A percentile compares a stretch with the other conserved stretches of the same genome.
Evolutionary conservation across 2,329 filamentous ascomycete genomes (phyloP).

Genomic region (Cladosporium sp.): DNA sequence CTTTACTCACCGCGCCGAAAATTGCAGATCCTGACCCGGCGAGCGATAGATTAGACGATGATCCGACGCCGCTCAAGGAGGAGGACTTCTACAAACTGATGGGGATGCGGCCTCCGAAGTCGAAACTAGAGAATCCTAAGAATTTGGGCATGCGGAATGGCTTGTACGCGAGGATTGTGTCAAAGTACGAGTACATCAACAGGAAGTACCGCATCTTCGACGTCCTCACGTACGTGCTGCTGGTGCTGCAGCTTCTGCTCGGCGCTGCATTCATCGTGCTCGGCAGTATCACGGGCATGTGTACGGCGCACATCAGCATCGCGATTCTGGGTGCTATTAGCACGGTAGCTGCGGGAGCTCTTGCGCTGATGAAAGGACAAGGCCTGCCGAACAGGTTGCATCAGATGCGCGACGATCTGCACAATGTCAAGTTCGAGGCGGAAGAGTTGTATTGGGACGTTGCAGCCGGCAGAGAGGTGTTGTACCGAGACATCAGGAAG

Average conservation of each 20-base stretch:
- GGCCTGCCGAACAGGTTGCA: constrained; percentile 33
- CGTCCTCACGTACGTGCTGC: constrained; percentile 25
- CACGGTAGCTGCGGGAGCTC: constrained; percentile 30
- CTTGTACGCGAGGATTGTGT: constrained; percentile 23
- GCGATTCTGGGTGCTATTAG: constrained; percentile 30
- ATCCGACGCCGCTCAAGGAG: constrained; percentile 20
- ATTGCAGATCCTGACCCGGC: constrained; percentile 26
- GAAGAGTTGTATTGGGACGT: constrained; percentile 35
- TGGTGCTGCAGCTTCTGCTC: constrained; percentile 31
- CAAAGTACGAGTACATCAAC: constrained; percentile 20
- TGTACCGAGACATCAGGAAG: constrained; percentile 31
- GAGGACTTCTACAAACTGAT: constrained; percentile 29
- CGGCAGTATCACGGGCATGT: constrained; percentile 23
- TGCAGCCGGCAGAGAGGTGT: constrained; percentile 26
- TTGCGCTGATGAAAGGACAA: constrained; percentile 34
- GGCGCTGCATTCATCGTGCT: constrained; percentile 34
- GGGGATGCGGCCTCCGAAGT: constrained; percentile 23
- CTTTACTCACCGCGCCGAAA: constrained; percentile 16
- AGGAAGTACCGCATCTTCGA: constrained; percentile 30
- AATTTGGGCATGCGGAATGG: constrained; percentile 24
- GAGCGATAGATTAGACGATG: constrained; percentile 21
- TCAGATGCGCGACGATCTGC: constrained; percentile 29
- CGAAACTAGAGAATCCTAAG: constrained; percentile 21
- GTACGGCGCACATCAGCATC: constrained; percentile 27
- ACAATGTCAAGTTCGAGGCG: constrained; percentile 30